These are phyloP conservation scores for Sphaerostilbella broomeana DNA, from an alignment of 2,329 filamentous ascomycete species.

Conservation along the genomic window DNA sequence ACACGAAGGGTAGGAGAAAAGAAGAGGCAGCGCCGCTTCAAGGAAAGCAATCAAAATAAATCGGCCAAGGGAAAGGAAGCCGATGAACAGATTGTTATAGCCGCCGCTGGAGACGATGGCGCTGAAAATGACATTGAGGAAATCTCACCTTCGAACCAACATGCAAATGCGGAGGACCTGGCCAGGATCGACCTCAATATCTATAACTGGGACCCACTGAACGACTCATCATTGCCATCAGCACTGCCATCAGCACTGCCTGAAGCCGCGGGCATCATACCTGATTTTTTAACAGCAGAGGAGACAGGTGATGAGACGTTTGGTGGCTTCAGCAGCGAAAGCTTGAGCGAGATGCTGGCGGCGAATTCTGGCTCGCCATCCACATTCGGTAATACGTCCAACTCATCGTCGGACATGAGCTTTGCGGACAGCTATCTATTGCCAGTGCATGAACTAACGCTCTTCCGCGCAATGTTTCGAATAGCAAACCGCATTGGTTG, in stretches of 20 bases:
- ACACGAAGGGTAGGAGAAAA: constrained; percentile 23
- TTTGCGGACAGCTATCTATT: constrained; percentile 43
- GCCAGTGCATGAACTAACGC: constrained; percentile 40
- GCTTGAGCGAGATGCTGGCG: constrained; percentile 14
- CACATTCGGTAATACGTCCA: constrained; percentile 17
- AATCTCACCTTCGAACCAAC: not conserved
- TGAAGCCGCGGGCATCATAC: constrained; percentile 8
- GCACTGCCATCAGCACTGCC: constrained; percentile 13
- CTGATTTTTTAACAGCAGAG: constrained; percentile 11
- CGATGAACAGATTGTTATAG: not conserved
- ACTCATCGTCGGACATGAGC: constrained; percentile 18
- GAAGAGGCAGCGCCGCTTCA: constrained; percentile 26
- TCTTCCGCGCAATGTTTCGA: constrained; percentile 40
- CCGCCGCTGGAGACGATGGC: constrained; percentile 5
- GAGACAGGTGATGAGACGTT: constrained; percentile 8
- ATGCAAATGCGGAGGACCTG: constrained; percentile 9
- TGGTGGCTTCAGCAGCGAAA: not conserved
- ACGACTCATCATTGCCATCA: constrained; percentile 14
- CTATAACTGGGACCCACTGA: constrained; percentile 19
- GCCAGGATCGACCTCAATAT: constrained; percentile 20
- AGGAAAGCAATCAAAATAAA: constrained; percentile 7
- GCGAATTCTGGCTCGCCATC: constrained; percentile 17
- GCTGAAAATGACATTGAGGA: not conserved
- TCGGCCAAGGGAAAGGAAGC: not conserved
- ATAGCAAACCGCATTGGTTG: constrained; percentile 42